A percentile compares a stretch with the other conserved stretches of the same genome.
phyloP scores from a whole-genome alignment of 805 yeast species.

The Tetrapisispora namnaoensis region DNA sequence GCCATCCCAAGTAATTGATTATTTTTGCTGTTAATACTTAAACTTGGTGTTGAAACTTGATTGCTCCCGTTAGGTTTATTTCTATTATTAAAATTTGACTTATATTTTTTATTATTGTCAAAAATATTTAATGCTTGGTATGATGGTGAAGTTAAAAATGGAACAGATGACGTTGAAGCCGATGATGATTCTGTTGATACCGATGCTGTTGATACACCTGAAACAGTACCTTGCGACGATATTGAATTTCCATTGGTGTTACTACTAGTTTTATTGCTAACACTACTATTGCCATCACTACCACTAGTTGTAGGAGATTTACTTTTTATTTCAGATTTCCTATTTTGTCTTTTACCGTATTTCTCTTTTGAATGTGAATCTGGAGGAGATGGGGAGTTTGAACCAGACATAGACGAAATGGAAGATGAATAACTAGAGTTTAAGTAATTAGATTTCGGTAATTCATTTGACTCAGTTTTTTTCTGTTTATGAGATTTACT shows the following conservation, averaged over 20 bases:
- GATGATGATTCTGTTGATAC: neutral
- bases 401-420: neutral
- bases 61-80: too few relatives aligned
- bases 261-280: neutral
- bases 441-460: neutral
- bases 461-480: neutral
- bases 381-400: conserved; percentile 2
- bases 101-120: neutral
- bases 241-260: neutral
- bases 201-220: neutral
- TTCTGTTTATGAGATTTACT: neutral
- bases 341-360: neutral
- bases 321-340: neutral
- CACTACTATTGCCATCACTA: too few relatives aligned
- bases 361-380: neutral
- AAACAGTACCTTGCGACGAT: neutral
- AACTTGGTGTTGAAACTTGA: too few relatives aligned
- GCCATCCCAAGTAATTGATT: neutral
- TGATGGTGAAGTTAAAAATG: neutral
- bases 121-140: neutral
- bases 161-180: neutral
- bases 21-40: neutral
- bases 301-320: too few relatives aligned
- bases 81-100: neutral
- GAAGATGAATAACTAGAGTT: neutral